Evolutionary conservation across 345 rosid species (phyloP).

Genomic region (Populus tremula): DNA sequence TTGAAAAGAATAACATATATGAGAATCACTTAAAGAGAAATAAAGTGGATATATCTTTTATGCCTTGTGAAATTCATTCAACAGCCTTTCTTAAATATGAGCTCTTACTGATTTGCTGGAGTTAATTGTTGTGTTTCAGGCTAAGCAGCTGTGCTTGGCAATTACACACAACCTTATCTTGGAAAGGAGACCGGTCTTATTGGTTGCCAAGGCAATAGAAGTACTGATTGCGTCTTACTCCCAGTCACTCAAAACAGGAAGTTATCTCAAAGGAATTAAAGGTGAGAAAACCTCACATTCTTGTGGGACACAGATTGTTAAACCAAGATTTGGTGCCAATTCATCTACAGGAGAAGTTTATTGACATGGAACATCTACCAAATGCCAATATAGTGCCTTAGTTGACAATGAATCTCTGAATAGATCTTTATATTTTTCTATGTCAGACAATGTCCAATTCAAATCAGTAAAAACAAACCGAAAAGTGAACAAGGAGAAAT

Average conservation of each 20-base stretch:
- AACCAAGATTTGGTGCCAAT: conserved; percentile 28
- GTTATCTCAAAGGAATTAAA: conserved; percentile 58
- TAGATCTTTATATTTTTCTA: conserved; percentile 40
- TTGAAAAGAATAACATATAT: neutral
- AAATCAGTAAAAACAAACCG: conserved; percentile 39
- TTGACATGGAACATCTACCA: conserved; percentile 33
- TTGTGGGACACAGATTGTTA: conserved; percentile 27
- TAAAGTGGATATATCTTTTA: neutral
- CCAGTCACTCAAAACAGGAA: conserved; percentile 61
- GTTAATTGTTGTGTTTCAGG: conserved; percentile 46
- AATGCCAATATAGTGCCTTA: conserved; percentile 29
- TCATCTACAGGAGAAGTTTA: conserved; percentile 41
- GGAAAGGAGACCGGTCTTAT: conserved; percentile 78
- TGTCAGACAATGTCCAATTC: conserved; percentile 34
- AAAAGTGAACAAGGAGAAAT: conserved; percentile 35
- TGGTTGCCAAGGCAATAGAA: conserved; percentile 78
- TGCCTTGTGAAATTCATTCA: neutral
- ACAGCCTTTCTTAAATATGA: neutral
- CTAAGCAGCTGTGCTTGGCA: conserved; percentile 80
- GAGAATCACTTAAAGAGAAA: neutral
- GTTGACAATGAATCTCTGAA: conserved; percentile 34
- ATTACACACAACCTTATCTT: conserved; percentile 66
- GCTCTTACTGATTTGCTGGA: neutral
- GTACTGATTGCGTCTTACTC: conserved; percentile 73
- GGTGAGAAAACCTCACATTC: conserved; percentile 43